Percentiles rank a stretch among this genome's conserved stretches.
Evolutionary conservation across 306 rosid genomes (phyloP).

Genomic region (Vigna hirtella): DNA sequence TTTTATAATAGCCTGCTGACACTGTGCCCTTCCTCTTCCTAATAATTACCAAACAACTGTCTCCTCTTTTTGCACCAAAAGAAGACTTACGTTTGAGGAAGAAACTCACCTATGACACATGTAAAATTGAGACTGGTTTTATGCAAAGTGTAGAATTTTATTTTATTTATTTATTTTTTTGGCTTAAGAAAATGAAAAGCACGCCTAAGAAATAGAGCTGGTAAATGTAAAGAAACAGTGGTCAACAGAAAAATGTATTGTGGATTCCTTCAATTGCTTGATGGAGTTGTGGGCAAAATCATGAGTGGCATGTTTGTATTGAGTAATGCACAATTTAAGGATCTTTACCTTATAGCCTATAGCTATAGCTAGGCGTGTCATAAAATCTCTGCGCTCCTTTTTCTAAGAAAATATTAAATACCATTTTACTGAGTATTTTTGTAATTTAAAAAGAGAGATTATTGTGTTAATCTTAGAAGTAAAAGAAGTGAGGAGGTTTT

Average conservation of each 20-base stretch:
- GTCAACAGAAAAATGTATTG: neutral
- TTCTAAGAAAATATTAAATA: no score
- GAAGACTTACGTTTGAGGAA: no score
- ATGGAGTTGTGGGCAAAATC: neutral
- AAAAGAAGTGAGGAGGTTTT: no score
- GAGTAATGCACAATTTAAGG: neutral
- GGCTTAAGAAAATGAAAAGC: no score
- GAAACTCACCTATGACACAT: no score
- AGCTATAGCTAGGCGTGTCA: neutral
- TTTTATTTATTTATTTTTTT: no score
- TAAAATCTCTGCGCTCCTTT: neutral
- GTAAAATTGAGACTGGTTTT: no score
- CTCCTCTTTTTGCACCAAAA: neutral
- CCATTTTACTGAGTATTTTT: no score
- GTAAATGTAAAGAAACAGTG: conserved; percentile 4
- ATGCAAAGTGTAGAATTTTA: no score
- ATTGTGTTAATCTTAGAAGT: no score
- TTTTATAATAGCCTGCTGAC: no score
- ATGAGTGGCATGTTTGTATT: neutral
- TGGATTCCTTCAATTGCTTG: neutral
- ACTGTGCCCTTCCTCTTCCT: neutral
- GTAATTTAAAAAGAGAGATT: no score
- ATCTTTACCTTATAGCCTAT: neutral
- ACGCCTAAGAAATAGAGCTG: neutral
- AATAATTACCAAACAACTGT: neutral